Base-by-base conservation (phyloP, 257 asterid genomes). In the Leptodermis oblonga region DNA sequence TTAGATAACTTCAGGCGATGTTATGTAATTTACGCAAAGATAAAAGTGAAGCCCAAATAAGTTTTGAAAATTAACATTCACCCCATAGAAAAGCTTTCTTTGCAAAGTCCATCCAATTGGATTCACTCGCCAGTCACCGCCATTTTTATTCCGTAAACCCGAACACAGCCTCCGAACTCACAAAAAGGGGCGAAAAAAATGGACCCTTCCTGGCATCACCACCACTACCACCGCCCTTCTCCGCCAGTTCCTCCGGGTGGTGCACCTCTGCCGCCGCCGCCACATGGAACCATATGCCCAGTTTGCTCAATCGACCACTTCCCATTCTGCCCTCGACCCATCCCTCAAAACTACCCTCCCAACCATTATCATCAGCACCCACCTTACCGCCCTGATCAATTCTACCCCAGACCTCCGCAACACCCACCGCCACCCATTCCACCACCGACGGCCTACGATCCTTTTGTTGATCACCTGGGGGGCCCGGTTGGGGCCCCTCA, bases 321-420 rank as follows among this genome's bases (percentile, higher is more conserved):
- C 75, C 92, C 97, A 4, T 82, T 81, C 73, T 88, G 96, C 80
- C 85, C 83, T 63, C 87, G 70, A 43, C 77, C 82, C 55, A 74
- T 66, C 53, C 75, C 83, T 5, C 86, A 74, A 23, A 80, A 74
- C 78, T 70, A 20, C 69, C 74, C 68, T 78, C 59, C 88, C 81
- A 42, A 78, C 75, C 46, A 70, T 28, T 73, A 52, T 8, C 86
- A 81, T 6, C 86, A 86, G 15, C 89, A 83, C 15, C 66, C 68
- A 22, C 76, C 73, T 58, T 65, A 18, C 28, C 70, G 65, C 70
- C 82, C 82, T 62, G 80, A 68, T 85, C 88, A 56, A 76, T 78
- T n/a, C 79, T 68, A 22, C 77, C 74, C 49, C 1, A 48, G 69
- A n/a, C 79, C 79, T 12, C 78, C 79, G 4, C 79, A 65, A 0